These are phyloP conservation scores for Cucurbita moschata DNA, from an alignment of 306 rosid genomes.

Conservation along the genomic window DNA sequence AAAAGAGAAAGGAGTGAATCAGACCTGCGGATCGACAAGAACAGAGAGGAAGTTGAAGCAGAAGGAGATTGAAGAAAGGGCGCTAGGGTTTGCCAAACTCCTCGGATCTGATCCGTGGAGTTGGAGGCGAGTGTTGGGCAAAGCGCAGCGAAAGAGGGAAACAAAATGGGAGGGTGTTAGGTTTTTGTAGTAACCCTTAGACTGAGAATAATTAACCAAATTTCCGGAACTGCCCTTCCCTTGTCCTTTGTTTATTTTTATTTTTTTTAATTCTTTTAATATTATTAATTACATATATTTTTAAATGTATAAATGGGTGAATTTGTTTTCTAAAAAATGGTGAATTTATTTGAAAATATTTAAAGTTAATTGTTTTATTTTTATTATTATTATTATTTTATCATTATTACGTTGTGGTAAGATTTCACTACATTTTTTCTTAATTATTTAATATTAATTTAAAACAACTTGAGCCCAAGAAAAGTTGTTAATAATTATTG, in stretches of 20 bases:
- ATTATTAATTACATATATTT: not conserved
- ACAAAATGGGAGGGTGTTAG: not conserved
- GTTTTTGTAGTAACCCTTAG: conserved; percentile 17
- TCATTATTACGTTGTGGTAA: too few relatives aligned
- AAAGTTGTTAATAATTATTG: too few relatives aligned
- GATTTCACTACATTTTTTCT: too few relatives aligned
- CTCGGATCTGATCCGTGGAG: conserved; percentile 99
- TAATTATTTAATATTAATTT: too few relatives aligned
- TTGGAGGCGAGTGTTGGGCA: conserved; percentile 30
- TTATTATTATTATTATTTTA: too few relatives aligned
- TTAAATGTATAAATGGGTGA: too few relatives aligned
- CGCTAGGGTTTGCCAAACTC: conserved; percentile 66
- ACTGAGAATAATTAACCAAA: not conserved
- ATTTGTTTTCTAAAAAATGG: too few relatives aligned
- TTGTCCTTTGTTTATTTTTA: not conserved
- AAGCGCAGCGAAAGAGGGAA: not conserved
- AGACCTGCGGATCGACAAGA: not conserved
- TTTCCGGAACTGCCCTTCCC: not conserved
- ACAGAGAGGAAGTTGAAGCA: not conserved
- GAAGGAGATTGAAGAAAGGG: conserved; percentile 1
- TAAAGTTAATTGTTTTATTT: too few relatives aligned
- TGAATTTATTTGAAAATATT: too few relatives aligned
- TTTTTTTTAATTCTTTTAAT: not conserved
- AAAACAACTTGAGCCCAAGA: too few relatives aligned
- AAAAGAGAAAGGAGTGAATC: not conserved